Evolutionary conservation across 2,329 filamentous ascomycete species (phyloP), one percentile per base, ranked within the genome.

Genomic region (Neonectria punicea): DNA sequence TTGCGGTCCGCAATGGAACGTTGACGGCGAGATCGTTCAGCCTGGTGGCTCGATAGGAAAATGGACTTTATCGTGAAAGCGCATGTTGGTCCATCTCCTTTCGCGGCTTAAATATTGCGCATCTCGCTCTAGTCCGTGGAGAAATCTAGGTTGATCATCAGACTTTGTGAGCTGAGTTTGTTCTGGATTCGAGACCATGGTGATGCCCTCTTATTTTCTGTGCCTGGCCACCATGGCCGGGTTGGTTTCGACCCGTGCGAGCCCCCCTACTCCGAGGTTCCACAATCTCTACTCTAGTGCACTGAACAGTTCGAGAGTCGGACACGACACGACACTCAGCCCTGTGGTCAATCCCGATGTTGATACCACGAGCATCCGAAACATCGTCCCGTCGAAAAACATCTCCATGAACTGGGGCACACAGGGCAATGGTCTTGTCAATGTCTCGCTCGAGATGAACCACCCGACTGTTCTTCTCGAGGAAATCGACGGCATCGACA

Each of bases 401-500:
- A 51, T 69, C 25, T 56, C 59, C 4, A 14, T 69, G 44, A 54
- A 62, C 43, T 69, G 66, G 47, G 65, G 62, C 3, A 20, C 50
- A 5, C 28, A 67, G 5, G 36, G 55, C 7, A 63, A 53, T 43
- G 51, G 63, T 18, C 20, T 64, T 13, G 67, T 70, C 44, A 51
- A 70, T 36, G 67, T 70, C 47, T 59, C 56, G 2, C 53, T 69
- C 7, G 55, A 65, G 30, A 70, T 70, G 68, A 65, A 58, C 53
- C 53, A 67, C 16, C 68, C 68, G 3, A 60, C 68, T 9, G 68
- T 70, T 5, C 50, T 68, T 11, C 67, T 70, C n/a, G 68, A 70
- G 22, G 55, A 67, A 2, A 61, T 70, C 43, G 68, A 41, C 5
- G 57, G 54, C 10, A 53, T 70, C 20, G 25, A 34, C 6, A 41